Evolutionary conservation across 2,329 filamentous ascomycete species (phyloP).

Genomic region (Aspergillus sojae): DNA sequence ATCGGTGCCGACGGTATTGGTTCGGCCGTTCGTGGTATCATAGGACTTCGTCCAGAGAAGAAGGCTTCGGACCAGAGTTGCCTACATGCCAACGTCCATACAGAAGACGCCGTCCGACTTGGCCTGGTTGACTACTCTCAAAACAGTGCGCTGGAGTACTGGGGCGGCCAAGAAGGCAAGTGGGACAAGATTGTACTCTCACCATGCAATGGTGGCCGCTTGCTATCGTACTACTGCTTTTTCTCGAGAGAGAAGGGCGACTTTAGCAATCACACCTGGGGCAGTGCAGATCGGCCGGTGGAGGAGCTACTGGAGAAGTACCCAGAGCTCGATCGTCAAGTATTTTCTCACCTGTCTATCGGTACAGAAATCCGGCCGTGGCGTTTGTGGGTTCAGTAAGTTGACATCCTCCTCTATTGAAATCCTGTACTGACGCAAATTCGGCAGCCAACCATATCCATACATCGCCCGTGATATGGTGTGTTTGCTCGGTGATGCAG

Average conservation of each 20-base stretch:
- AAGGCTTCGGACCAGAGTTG: conserved; percentile 64
- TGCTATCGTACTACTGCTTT: conserved; percentile 72
- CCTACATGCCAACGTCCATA: conserved; percentile 65
- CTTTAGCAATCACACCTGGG: conserved; percentile 65
- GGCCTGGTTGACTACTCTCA: conserved; percentile 66
- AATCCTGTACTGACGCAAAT: background rate
- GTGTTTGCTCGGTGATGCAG: conserved; percentile 67
- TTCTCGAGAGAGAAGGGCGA: conserved; percentile 64
- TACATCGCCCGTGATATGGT: conserved; percentile 56
- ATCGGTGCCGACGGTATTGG: conserved; percentile 70
- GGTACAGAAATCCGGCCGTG: conserved; percentile 66
- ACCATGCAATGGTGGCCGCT: conserved; percentile 66
- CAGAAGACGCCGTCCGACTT: conserved; percentile 60
- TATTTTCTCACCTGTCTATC: conserved; percentile 60
- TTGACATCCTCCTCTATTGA: background rate
- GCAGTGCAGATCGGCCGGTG: conserved; percentile 52
- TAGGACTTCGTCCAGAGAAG: conserved; percentile 65
- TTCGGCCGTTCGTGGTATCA: conserved; percentile 62
- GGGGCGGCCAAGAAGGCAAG: conserved; percentile 64
- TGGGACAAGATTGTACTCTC: conserved; percentile 73
- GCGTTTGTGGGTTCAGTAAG: conserved; percentile 63
- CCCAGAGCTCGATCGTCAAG: conserved; percentile 61
- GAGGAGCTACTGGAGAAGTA: conserved; percentile 65
- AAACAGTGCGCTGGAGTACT: conserved; percentile 67
- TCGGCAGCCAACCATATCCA: conserved; percentile 55